phyloP scores from a whole-genome alignment of 2,329 filamentous ascomycete genomes.

The Cladophialophora exuberans region DNA sequence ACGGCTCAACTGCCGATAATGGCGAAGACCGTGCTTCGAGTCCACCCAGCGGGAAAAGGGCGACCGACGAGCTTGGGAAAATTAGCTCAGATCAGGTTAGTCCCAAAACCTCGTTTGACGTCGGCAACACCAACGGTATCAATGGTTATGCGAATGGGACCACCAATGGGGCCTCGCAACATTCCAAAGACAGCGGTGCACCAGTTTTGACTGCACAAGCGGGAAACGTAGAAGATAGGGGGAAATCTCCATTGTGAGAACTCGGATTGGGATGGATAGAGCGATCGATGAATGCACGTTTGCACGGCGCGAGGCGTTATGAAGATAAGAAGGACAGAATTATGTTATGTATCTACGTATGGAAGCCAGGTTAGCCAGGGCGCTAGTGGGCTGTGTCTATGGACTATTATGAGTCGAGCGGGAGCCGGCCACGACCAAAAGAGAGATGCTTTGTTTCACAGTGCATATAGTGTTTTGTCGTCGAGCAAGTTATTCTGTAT shows the following conservation, averaged over 20 bases:
- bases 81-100: constrained; percentile 23
- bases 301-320: constrained; percentile 16
- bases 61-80: constrained; percentile 29
- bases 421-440: neutral
- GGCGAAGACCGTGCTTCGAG: neutral
- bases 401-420: too few relatives aligned
- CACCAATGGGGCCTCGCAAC: constrained; percentile 6
- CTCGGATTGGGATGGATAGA: neutral
- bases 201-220: neutral
- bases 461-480: neutral
- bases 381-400: too few relatives aligned
- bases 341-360: too few relatives aligned
- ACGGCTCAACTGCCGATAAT: neutral
- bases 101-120: constrained; percentile 7
- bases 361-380: too few relatives aligned
- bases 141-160: constrained; percentile 15
- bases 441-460: neutral
- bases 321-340: neutral
- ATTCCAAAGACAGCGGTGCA: neutral
- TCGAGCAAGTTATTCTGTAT: too few relatives aligned
- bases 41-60: constrained; percentile 27
- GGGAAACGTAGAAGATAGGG: neutral
- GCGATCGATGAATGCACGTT: neutral
- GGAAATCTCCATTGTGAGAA: neutral
- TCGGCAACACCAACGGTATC: neutral